Percentiles rank a stretch among this genome's conserved stretches.
These are phyloP conservation scores for Dothistroma pini DNA, from an alignment of 2,329 filamentous ascomycete genomes.

Conservation along the genomic window DNA sequence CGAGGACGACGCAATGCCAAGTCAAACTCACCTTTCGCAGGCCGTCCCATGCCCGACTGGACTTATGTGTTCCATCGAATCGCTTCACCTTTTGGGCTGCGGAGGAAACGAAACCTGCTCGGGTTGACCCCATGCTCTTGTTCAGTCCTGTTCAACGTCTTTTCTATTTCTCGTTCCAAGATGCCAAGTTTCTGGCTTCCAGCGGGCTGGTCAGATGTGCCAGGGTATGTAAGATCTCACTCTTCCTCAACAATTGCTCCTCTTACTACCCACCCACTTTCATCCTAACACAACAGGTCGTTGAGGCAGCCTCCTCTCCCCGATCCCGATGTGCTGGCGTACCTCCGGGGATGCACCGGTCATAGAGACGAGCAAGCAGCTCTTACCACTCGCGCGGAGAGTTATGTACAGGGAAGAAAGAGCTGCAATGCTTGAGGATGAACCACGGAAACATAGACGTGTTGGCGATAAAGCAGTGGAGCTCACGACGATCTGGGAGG, in stretches of 20 bases:
- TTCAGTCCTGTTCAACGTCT: not conserved
- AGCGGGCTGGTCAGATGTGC: not conserved
- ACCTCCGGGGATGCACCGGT: not conserved
- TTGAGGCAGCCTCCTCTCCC: conserved; percentile 13
- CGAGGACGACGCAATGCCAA: not conserved
- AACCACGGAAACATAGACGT: not conserved
- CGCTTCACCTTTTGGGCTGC: conserved; percentile 5
- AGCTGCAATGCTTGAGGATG: not conserved
- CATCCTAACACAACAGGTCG: conserved; percentile 19
- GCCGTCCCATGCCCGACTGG: conserved; percentile 17
- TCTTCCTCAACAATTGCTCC: not conserved
- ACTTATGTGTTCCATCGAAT: conserved; percentile 18
- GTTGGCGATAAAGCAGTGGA: not conserved
- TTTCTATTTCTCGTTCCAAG: conserved; percentile 8
- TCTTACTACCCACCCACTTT: conserved; percentile 25
- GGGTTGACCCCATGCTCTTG: not conserved
- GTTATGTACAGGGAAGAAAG: not conserved
- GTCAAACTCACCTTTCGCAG: conserved; percentile 15
- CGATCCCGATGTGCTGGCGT: not conserved
- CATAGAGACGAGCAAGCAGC: not conserved
- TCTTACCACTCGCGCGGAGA: not conserved
- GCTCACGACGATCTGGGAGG: not conserved
- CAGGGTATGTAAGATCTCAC: not conserved
- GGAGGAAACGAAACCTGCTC: not conserved
- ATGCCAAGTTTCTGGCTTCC: not conserved